These are phyloP conservation scores for Chlorella ohadii DNA, from an alignment of 139 green algal genomes.

Conservation along the genomic window DNA sequence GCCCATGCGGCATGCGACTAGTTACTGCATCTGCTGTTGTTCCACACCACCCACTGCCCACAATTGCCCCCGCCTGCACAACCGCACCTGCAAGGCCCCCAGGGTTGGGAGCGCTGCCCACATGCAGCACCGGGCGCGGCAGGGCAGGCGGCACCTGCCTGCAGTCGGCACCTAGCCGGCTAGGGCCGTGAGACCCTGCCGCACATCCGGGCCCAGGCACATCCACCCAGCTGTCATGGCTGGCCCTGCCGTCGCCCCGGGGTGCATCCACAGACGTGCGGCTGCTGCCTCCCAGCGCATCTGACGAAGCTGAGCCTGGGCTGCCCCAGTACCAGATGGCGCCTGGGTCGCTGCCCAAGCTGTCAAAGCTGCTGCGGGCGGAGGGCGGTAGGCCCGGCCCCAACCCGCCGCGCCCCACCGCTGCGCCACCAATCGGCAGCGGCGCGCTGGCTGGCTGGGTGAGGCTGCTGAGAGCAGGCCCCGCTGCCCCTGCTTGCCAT, in stretches of 20 bases:
- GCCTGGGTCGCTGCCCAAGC: constrained; percentile 20
- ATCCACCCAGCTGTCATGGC: constrained; percentile 2
- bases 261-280: too few species aligned
- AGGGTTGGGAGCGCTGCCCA: constrained; percentile 16
- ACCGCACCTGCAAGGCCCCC: neutral
- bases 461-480: neutral
- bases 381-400: neutral
- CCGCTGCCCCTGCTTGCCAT: neutral
- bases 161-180: neutral
- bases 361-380: neutral
- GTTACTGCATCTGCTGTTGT: too few species aligned
- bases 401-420: neutral
- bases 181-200: neutral
- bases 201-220: neutral
- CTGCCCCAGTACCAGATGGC: constrained; percentile 32
- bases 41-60: too few species aligned
- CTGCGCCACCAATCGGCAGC: neutral
- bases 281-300: neutral
- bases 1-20: too few species aligned
- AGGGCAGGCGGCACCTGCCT: neutral
- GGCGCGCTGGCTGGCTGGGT: neutral
- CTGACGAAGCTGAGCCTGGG: neutral
- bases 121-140: neutral
- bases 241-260: neutral
- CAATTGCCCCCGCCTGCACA: too few species aligned